Conservation (phyloP, 129 eudicot species). For the Flaveria sonorensis region DNA sequence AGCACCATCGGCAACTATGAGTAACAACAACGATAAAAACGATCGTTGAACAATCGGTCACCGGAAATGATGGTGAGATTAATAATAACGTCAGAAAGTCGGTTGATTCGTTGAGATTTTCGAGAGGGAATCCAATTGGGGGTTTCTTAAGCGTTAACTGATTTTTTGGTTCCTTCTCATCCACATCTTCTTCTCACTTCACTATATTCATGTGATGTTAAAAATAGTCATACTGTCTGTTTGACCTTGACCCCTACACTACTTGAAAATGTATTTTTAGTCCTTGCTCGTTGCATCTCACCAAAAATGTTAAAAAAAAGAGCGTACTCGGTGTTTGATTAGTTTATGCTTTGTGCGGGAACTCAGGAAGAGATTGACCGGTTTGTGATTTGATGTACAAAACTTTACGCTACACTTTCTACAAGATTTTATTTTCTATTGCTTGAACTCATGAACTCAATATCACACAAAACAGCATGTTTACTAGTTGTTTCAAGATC, state of each 20-base stretch:
- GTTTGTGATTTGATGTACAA: too few relatives aligned
- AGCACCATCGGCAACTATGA: conserved; percentile 30
- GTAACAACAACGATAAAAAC: neutral
- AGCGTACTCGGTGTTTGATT: too few relatives aligned
- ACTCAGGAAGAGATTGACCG: too few relatives aligned
- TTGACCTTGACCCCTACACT: conserved; percentile 4
- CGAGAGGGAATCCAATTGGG: conserved; percentile 40
- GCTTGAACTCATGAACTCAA: too few relatives aligned
- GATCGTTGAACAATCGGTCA: conserved; percentile 23
- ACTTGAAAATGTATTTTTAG: neutral
- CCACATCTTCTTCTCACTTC: conserved; percentile 45
- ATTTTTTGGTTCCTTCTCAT: conserved; percentile 42
- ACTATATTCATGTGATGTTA: conserved; percentile 36
- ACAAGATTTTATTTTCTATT: too few relatives aligned
- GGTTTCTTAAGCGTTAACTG: conserved; percentile 36
- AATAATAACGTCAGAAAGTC: conserved; percentile 15
- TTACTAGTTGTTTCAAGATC: too few relatives aligned
- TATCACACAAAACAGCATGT: too few relatives aligned
- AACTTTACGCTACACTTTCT: too few relatives aligned
- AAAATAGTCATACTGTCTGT: neutral
- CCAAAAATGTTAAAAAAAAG: too few relatives aligned
- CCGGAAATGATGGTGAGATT: conserved; percentile 13
- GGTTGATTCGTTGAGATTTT: conserved; percentile 34
- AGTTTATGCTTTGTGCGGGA: too few relatives aligned
- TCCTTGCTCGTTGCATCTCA: neutral